Conservation (phyloP, 306 rosid species). For the Acacia crassicarpa region DNA sequence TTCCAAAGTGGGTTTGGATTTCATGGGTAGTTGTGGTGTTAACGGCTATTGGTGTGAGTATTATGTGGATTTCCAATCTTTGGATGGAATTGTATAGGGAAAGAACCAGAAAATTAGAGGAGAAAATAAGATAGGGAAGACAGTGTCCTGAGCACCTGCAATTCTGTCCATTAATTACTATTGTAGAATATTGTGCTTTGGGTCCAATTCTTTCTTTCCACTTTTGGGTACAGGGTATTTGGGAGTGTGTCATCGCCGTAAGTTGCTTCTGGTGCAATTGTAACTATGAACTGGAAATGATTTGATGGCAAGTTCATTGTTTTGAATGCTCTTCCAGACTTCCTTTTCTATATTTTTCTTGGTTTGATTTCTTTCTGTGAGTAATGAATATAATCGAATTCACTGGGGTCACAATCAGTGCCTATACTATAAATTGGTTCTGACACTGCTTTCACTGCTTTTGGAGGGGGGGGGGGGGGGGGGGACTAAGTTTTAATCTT, state of each 20-base stretch:
- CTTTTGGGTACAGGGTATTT: not conserved
- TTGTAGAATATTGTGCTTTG: not conserved
- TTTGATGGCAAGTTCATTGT: not conserved
- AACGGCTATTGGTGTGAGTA: conserved; percentile 72
- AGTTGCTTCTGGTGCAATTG: not conserved
- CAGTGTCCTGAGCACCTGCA: not conserved
- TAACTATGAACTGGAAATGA: not conserved
- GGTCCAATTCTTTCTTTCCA: not conserved
- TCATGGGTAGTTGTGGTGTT: conserved; percentile 80
- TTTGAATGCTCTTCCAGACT: not conserved
- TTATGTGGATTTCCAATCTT: conserved; percentile 78
- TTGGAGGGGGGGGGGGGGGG: too few species aligned
- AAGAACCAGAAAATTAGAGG: conserved; percentile 45
- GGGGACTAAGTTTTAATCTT: not conserved
- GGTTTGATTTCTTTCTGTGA: not conserved
- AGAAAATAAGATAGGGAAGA: conserved; percentile 49
- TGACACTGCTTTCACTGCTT: not conserved
- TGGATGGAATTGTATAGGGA: conserved; percentile 67
- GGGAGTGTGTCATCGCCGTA: not conserved
- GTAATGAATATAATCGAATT: conserved; percentile 10
- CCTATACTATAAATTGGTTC: not conserved
- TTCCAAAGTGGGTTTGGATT: conserved; percentile 81
- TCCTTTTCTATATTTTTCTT: not conserved
- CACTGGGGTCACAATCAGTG: not conserved
- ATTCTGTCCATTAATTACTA: not conserved